Evolutionary conservation across 169 alveolate genomes (phyloP), one percentile per base, ranked within the genome.

Genomic region (Plasmodium chabaudi): DNA sequence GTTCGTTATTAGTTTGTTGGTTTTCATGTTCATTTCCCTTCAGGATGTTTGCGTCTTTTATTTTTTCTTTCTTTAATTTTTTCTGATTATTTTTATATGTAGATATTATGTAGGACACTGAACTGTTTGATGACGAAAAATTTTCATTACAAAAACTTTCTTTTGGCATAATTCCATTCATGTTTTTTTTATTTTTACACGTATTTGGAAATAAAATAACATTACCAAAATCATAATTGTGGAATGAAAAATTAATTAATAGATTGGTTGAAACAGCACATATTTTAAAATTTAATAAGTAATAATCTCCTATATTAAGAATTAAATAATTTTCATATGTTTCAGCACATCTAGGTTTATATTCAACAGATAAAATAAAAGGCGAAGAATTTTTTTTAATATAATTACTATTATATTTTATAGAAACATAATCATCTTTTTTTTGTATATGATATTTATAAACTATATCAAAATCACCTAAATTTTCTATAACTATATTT

Each of bases 201-300:
- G 65, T 4, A 55, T 53, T 47, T 23, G 89, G 89, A 60, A 79
- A 79, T 59, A 79, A 79, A 9, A 79, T 64, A 65, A 65, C 72
- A 55, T 79, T 79, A 15, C 89, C 89, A 79, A 79, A 79, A 60
- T 79, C 82, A 79, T 65, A 79, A 55, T 67, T 79, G 63, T 79
- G 44, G 68, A 79, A 79, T n/a, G 89, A 79, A 55, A 79, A 79
- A 67, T 79, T 49, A 65, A 79, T 64, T 67, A 79, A 67, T 53
- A 79, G 23, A 27, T 56, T 67, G 9, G 70, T 67, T 10, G 89
- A 46, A 65, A 79, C 42, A 7, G 89, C 79, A 21, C 84, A 65
- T 21, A 79, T 79, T 65, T 79, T 79, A 44, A 79, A 34, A 68
- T 65, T 64, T 51, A 79, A 39, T 39, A 79, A 25, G 15, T 79